Conservation (phyloP, 78 protist species). For the Cavenderia fasciculata region DNA sequence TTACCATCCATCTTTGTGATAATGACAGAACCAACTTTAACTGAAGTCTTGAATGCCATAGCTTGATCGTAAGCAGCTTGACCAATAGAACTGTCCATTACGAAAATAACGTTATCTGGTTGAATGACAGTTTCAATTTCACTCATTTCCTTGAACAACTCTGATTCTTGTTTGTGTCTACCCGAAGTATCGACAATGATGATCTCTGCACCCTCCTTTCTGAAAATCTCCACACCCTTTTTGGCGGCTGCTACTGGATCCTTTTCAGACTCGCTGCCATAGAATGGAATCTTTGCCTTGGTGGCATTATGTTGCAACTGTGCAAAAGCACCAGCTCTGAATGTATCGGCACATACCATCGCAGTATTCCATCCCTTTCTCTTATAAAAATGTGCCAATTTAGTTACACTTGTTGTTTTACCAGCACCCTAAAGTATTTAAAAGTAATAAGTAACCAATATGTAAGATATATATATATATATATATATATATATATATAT, state of each 20-base stretch:
- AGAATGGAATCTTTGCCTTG: slow-evolving; percentile 95
- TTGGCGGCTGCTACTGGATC: slow-evolving; percentile 96
- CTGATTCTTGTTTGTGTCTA: slow-evolving; percentile 98
- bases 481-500: slow-evolving; percentile 94
- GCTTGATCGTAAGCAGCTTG: slow-evolving; percentile 97
- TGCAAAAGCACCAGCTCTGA: slow-evolving; percentile 99
- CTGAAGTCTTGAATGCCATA: slow-evolving; percentile 83
- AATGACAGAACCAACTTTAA: slow-evolving; percentile 94
- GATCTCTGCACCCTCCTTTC: slow-evolving; percentile 90
- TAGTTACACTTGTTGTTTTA: slow-evolving; percentile 84
- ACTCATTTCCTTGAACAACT: slow-evolving; percentile 97
- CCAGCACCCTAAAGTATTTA: slow-evolving; percentile 87
- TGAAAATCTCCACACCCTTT: slow-evolving; percentile 96
- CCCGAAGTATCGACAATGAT: slow-evolving; percentile 99
- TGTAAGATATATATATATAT: neutral
- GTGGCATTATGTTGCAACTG: slow-evolving; percentile 99
- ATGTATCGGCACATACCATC: slow-evolving; percentile 99
- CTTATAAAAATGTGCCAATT: slow-evolving; percentile 95
- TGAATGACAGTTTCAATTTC: slow-evolving; percentile 85
- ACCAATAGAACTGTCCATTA: slow-evolving; percentile 98
- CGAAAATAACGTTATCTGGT: slow-evolving; percentile 97
- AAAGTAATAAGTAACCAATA: too few species aligned
- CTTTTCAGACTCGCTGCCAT: slow-evolving; percentile 92
- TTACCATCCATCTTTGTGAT: slow-evolving; percentile 99
- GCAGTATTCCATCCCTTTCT: slow-evolving; percentile 93